Evolutionary conservation across 2,329 filamentous ascomycete species (phyloP).

Genomic region (Drechslerella dactyloides): DNA sequence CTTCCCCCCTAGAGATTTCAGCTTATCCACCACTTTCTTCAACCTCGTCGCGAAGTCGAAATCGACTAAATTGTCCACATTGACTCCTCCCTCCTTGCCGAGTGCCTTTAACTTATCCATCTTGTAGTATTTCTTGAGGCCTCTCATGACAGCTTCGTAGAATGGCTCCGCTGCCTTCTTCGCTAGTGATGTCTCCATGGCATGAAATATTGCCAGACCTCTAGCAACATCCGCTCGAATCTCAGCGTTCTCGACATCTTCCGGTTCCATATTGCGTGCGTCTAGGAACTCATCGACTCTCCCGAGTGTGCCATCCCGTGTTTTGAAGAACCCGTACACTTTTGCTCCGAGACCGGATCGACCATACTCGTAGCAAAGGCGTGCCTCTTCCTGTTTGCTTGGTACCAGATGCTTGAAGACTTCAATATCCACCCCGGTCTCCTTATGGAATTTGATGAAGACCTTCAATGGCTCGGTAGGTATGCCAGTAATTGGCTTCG

Average conservation of each 20-base stretch:
- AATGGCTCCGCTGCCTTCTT: slow-evolving; percentile 4
- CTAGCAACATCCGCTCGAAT: slow-evolving; percentile 52
- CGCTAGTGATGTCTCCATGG: slow-evolving; percentile 33
- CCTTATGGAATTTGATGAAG: slow-evolving; percentile 22
- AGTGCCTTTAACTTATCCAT: slow-evolving; percentile 53
- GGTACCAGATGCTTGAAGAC: slow-evolving; percentile 51
- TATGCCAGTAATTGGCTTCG: slow-evolving; percentile 19
- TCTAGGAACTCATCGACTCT: slow-evolving; percentile 53
- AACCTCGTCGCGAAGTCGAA: slow-evolving; percentile 51
- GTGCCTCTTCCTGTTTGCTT: slow-evolving; percentile 52
- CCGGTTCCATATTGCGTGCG: slow-evolving; percentile 51
- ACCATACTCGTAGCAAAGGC: slow-evolving; percentile 52
- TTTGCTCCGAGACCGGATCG: slow-evolving; percentile 50
- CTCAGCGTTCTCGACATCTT: slow-evolving; percentile 51
- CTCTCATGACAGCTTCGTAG: slow-evolving; percentile 35
- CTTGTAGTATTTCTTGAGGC: slow-evolving; percentile 42
- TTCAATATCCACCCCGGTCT: slow-evolving; percentile 22
- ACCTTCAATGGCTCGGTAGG: slow-evolving; percentile 40
- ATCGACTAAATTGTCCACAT: slow-evolving; percentile 52
- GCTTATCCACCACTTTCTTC: slow-evolving; percentile 29
- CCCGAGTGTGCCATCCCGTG: slow-evolving; percentile 51
- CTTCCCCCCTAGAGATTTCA: slow-evolving; percentile 50
- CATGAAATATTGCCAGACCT: slow-evolving; percentile 48
- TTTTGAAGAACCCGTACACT: slow-evolving; percentile 52
- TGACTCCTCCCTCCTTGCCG: slow-evolving; percentile 51